Base-by-base conservation (phyloP, 2,329 filamentous ascomycete species). In the Trichoderma sp. region DNA sequence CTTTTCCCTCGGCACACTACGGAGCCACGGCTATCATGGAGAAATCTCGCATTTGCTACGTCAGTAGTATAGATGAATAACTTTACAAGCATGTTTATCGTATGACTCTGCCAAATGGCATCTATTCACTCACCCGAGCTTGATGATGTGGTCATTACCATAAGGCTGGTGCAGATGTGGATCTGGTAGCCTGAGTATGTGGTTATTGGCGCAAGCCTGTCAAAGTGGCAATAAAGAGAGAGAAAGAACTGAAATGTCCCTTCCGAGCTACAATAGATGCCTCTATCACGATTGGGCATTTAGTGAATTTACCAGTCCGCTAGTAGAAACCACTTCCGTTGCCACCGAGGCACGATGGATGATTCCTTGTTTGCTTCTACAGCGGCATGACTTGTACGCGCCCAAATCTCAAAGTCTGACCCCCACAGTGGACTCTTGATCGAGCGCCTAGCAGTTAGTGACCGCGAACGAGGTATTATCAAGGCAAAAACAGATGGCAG, bases 351-450 rank as follows among this genome's bases (percentile, higher is more conserved):
- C n/a, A 34, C n/a, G 13, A 58, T 21, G 13, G 32, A 37, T 34
- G 28, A 18, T 30, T 37, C 30, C 30, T 34, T 16, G 24, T 21
- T 43, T 18, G 1, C n/a, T 34, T 34, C n/a, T 55, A n/a, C 30
- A 18, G n/a, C 52, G n/a, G 28, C 52, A 55, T 55, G 52, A 55
- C 52, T 55, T 54, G n/a, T 21, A 10, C n/a, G 30, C 30, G 30
- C 30, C 32, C 28, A 34, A 55, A 28, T 21, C 43, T 46, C 18
- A 49, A 49, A 49, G 46, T 46, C 32, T 32, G 14, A 30, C 8
- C 61, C 26, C 61, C 61, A 52, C 34, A 65, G 26, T 26, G 26
- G 61, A 30, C 51, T 56, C 61, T 43, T 43, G 13, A 28, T 56
- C 51, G 43, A 56, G 61, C 61, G 61, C 52, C 26, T 18, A 55